Percentiles rank a stretch among this genome's conserved stretches.
phyloP scores from a whole-genome alignment of 805 yeast genomes.

The Yarrowia bubula region DNA sequence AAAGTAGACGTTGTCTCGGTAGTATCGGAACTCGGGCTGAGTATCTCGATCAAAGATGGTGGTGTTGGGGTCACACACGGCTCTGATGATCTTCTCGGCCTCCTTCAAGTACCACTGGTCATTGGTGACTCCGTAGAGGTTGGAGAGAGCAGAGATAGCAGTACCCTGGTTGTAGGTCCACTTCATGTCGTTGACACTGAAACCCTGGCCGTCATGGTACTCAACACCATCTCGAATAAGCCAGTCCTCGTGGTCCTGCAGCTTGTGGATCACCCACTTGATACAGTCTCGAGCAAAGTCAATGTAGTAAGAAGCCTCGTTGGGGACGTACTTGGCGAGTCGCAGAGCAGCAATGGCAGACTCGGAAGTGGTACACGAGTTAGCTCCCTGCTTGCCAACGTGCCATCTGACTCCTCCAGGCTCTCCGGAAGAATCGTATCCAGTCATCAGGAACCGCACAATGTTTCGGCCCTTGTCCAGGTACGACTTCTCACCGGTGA shows the following conservation, averaged over 20 bases:
- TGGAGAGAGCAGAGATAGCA: slow-evolving; percentile 54
- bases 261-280: slow-evolving; percentile 53
- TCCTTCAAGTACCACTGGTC: slow-evolving; percentile 49
- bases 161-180: slow-evolving; percentile 71
- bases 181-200: slow-evolving; percentile 50
- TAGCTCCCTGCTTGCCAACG: slow-evolving; percentile 54
- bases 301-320: slow-evolving; percentile 42
- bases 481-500: slow-evolving; percentile 53
- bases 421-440: slow-evolving; percentile 50
- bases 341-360: slow-evolving; percentile 61
- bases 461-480: slow-evolving; percentile 58
- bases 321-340: slow-evolving; percentile 53
- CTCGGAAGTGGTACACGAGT: slow-evolving; percentile 68
- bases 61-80: slow-evolving; percentile 56
- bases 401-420: slow-evolving; percentile 73
- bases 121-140: slow-evolving; percentile 51
- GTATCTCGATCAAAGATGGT: slow-evolving; percentile 66
- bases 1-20: slow-evolving; percentile 64
- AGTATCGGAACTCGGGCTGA: slow-evolving; percentile 51
- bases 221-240: slow-evolving; percentile 62
- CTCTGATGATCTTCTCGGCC: slow-evolving; percentile 46
- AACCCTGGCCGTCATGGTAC: slow-evolving; percentile 37
- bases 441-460: slow-evolving; percentile 62
- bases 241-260: slow-evolving; percentile 55
- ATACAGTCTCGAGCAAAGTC: slow-evolving; percentile 60